Conservation (phyloP, 169 alveolate genomes). For the Eimeria sp. region DNA sequence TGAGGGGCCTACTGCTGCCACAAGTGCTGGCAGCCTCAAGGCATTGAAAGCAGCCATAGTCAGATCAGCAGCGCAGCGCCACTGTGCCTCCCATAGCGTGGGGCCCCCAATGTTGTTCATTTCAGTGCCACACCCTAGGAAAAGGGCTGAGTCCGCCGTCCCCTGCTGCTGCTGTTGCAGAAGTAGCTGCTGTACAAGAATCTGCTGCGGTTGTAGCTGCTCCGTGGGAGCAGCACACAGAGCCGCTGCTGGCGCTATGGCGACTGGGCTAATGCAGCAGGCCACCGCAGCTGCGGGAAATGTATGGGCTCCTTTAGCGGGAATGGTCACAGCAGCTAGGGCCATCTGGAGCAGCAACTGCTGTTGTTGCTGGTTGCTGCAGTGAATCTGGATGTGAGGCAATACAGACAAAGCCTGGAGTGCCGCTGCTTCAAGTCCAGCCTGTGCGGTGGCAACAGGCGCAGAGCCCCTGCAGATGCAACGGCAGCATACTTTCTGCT, state of each 20-base stretch:
- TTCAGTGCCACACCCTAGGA: constrained; percentile 37
- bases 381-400: constrained; percentile 22
- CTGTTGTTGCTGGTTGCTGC: constrained; percentile 38
- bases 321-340: constrained; percentile 6
- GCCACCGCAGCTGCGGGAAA: constrained; percentile 58
- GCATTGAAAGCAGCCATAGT: constrained; percentile 41
- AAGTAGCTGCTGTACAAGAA: constrained; percentile 38
- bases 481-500: constrained; percentile 53
- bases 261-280: constrained; percentile 53
- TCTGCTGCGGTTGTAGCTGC: constrained; percentile 53
- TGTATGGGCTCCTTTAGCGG: not conserved
- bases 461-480: constrained; percentile 1
- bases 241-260: constrained; percentile 67
- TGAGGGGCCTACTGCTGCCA: not conserved
- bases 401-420: constrained; percentile 42
- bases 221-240: constrained; percentile 36
- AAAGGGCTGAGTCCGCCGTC: constrained; percentile 29
- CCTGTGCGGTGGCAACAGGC: constrained; percentile 3
- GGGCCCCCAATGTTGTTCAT: constrained; percentile 39
- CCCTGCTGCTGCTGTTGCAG: constrained; percentile 65
- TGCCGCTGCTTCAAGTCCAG: constrained; percentile 48
- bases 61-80: constrained; percentile 59
- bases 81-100: constrained; percentile 39
- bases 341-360: constrained; percentile 26
- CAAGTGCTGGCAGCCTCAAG: constrained; percentile 28